Percentiles rank a stretch among this genome's conserved stretches.
Evolutionary conservation across 495 filamentous ascomycete genomes (phyloP).

Genomic region (Hypomontagnella submonticulosa): DNA sequence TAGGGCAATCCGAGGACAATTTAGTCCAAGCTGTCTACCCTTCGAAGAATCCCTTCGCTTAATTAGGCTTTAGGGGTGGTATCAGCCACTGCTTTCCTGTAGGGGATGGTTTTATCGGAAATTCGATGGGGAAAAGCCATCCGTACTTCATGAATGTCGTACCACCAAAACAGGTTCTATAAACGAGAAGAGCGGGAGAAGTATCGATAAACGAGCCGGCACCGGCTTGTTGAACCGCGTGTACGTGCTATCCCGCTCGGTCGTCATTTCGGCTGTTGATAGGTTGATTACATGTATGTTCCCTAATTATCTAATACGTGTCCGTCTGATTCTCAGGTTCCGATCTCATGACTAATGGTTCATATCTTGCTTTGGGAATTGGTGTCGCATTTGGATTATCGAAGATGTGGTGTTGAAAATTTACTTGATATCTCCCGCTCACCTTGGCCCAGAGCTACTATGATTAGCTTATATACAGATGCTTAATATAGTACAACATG

Average conservation of each 20-base stretch:
- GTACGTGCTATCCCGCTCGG: too few species aligned
- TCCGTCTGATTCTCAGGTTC: not conserved
- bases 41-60: slow-evolving; percentile 19
- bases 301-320: not conserved
- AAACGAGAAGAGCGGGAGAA: not conserved
- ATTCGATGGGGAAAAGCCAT: slow-evolving; percentile 33
- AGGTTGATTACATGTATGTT: not conserved
- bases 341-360: not conserved
- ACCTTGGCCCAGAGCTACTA: not conserved
- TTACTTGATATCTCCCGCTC: slow-evolving; percentile 1
- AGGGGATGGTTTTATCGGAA: slow-evolving; percentile 27
- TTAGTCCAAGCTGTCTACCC: not conserved
- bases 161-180: not conserved
- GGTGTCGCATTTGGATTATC: slow-evolving; percentile 9
- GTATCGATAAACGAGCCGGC: not conserved
- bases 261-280: too few species aligned
- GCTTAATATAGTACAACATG: slow-evolving; percentile 30
- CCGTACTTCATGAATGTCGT: slow-evolving; percentile 3
- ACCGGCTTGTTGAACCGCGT: not conserved
- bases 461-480: slow-evolving; percentile 26
- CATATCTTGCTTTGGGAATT: not conserved
- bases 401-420: slow-evolving; percentile 11
- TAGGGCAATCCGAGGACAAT: not conserved
- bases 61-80: slow-evolving; percentile 2
- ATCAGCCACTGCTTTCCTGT: not conserved